These are phyloP conservation scores for Esteya vermicola DNA, from an alignment of 2,329 filamentous ascomycete species.

Conservation along the genomic window DNA sequence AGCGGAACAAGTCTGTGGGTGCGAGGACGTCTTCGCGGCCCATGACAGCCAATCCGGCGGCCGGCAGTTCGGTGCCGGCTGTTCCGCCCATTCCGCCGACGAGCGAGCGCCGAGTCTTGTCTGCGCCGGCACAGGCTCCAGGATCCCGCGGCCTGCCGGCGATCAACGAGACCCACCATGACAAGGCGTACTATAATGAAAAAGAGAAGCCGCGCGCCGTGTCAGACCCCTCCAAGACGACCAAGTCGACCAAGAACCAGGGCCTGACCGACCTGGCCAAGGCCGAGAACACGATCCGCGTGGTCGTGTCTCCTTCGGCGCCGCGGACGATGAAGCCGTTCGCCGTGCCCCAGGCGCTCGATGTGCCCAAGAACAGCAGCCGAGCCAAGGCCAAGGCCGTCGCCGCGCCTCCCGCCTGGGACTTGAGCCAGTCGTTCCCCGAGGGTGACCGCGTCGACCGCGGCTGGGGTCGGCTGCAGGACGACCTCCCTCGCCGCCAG, in stretches of 20 bases:
- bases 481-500: neutral
- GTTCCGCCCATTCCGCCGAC: neutral
- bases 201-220: slow-evolving; percentile 26
- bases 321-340: slow-evolving; percentile 1
- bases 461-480: neutral
- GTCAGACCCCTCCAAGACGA: slow-evolving; percentile 31
- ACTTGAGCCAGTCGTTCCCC: neutral
- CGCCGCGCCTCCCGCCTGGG: too few relatives aligned
- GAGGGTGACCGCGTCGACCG: neutral
- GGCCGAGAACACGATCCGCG: slow-evolving; percentile 10
- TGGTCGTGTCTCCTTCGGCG: slow-evolving; percentile 8
- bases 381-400: neutral
- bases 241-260: too few relatives aligned
- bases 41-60: too few relatives aligned
- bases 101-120: slow-evolving; percentile 31
- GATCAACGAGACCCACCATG: slow-evolving; percentile 28
- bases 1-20: neutral
- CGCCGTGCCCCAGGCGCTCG: slow-evolving; percentile 1
- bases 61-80: neutral
- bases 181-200: slow-evolving; percentile 11
- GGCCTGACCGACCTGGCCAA: slow-evolving; percentile 3
- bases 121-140: slow-evolving; percentile 33
- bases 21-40: neutral
- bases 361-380: slow-evolving; percentile 3
- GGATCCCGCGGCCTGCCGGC: slow-evolving; percentile 27